phyloP scores from a whole-genome alignment of 768 basidiomycete species.

The Podaxis sp. region DNA sequence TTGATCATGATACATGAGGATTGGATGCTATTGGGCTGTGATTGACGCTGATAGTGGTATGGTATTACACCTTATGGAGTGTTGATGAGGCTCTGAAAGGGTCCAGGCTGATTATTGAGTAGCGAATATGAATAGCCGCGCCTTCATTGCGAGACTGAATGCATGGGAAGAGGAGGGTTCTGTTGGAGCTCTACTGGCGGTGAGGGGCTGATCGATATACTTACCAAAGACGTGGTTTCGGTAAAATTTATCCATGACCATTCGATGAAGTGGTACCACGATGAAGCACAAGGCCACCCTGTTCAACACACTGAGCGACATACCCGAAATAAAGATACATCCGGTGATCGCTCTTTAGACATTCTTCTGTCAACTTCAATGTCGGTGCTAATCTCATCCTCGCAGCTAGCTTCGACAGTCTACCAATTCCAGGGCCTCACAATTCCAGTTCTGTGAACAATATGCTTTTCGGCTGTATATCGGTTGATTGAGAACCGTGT shows the following conservation, averaged over 20 bases:
- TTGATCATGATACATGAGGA: neutral
- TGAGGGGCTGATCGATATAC: neutral
- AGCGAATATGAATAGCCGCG: neutral
- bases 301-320: neutral
- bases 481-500: slow-evolving; percentile 1
- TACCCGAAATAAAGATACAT: neutral
- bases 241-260: neutral
- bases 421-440: too few relatives aligned
- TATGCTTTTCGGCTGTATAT: neutral
- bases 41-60: neutral
- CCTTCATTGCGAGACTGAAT: neutral
- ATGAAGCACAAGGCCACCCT: neutral
- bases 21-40: neutral
- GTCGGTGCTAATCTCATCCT: neutral
- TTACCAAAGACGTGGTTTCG: neutral
- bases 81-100: neutral
- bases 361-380: neutral
- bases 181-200: neutral
- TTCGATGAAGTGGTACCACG: neutral
- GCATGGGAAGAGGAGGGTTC: neutral
- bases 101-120: neutral
- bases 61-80: neutral
- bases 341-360: neutral
- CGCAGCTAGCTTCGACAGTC: neutral
- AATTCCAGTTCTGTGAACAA: neutral